These are phyloP conservation scores for Dispira simplex DNA, from an alignment of 192 early-diverging fungal genomes.

Conservation along the genomic window DNA sequence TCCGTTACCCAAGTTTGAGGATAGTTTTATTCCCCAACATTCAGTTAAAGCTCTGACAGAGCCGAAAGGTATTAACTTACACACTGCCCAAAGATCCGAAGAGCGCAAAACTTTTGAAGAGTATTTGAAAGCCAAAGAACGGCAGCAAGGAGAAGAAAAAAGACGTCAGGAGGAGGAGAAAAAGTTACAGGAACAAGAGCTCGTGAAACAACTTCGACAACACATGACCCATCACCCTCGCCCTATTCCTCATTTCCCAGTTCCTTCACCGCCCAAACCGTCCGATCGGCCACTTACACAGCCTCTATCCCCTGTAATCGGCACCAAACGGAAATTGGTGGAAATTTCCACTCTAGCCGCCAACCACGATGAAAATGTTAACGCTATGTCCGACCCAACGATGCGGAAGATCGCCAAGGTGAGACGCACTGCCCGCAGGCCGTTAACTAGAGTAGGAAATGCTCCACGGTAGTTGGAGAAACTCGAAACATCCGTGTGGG, in stretches of 20 bases:
- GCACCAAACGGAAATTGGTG: neutral
- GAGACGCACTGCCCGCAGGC: no score
- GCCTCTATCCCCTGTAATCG: neutral
- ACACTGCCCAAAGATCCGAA: neutral
- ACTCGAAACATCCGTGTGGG: no score
- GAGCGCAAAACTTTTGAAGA: neutral
- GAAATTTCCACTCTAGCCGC: neutral
- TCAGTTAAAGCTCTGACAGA: neutral
- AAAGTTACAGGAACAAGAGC: neutral
- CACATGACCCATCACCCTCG: constrained; percentile 7
- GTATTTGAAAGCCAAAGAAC: neutral
- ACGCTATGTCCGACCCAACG: no score
- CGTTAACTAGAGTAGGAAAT: no score
- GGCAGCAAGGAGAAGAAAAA: neutral
- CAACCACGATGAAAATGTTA: no score
- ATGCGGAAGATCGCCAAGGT: no score
- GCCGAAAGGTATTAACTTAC: neutral
- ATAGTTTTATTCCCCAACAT: constrained; percentile 2
- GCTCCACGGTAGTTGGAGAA: no score
- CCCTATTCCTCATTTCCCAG: neutral
- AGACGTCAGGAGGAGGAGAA: neutral
- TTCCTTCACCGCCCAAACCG: neutral
- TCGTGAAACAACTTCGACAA: neutral
- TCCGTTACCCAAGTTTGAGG: neutral
- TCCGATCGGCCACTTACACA: constrained; percentile 9